phyloP scores from a whole-genome alignment of 2,329 filamentous ascomycete genomes.

The Diaporthe velutina region DNA sequence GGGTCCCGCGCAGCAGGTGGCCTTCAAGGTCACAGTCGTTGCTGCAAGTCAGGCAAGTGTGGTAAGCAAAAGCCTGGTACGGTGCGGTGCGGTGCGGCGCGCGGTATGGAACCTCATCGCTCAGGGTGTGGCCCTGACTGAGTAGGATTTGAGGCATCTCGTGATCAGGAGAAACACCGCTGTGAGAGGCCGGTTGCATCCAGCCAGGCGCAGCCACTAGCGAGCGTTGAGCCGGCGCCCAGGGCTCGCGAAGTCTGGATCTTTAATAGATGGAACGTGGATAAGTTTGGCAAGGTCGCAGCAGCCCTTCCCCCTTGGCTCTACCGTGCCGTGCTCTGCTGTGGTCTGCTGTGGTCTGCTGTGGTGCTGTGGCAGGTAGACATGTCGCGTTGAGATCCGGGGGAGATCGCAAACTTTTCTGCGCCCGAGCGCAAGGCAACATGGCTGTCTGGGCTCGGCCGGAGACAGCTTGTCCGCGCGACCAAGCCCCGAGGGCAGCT shows the following conservation, averaged over 20 bases:
- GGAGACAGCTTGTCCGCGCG: conserved; percentile 25
- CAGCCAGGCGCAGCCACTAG: conserved; percentile 8
- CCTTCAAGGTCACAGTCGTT: not conserved
- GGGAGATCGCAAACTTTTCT: conserved; percentile 12
- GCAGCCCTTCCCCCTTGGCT: not conserved
- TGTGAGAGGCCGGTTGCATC: not conserved
- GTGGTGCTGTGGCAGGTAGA: conserved; percentile 9
- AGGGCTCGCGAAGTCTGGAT: not conserved
- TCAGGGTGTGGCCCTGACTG: not conserved
- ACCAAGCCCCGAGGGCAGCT: not conserved
- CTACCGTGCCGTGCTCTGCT: conserved; percentile 3
- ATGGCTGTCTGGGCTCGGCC: conserved; percentile 23
- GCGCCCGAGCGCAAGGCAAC: conserved; percentile 13
- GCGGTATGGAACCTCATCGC: not conserved
- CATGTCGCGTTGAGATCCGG: conserved; percentile 2
- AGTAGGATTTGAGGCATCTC: conserved; percentile 1
- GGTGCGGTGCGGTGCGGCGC: not conserved
- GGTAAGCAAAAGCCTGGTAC: conserved; percentile 5
- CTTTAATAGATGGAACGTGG: conserved; percentile 20
- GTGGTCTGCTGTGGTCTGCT: not conserved
- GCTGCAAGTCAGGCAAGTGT: conserved; percentile 15
- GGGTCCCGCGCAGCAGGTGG: conserved; percentile 6
- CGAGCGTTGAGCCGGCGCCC: conserved; percentile 10
- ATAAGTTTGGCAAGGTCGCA: conserved; percentile 21
- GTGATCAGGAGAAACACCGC: conserved; percentile 14